Conservation (phyloP, 106 monocot genomes). For the Phalaenopsis aphrodite region DNA sequence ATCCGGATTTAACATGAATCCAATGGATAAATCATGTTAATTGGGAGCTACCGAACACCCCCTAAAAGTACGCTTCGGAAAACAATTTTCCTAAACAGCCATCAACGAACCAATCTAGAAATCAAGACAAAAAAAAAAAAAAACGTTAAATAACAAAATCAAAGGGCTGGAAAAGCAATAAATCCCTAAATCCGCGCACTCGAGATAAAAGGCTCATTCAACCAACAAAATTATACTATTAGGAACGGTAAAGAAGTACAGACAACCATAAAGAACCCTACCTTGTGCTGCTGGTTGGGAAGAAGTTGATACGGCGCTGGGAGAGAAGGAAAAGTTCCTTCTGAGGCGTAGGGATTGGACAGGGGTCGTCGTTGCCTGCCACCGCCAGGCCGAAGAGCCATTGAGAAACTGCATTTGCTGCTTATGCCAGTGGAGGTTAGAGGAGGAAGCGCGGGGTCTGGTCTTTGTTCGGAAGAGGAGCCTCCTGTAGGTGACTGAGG, state of each 20-base stretch:
- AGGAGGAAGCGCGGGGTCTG: conserved; percentile 20
- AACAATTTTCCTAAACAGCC: neutral
- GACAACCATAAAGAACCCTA: neutral
- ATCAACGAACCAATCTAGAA: neutral
- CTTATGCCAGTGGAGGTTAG: conserved; percentile 9
- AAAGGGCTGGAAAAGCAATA: no score
- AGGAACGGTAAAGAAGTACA: neutral
- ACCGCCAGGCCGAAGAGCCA: conserved; percentile 12
- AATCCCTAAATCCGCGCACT: no score
- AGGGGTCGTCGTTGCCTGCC: conserved; percentile 14
- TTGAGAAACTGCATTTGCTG: conserved; percentile 19
- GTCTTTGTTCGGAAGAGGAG: conserved; percentile 19
- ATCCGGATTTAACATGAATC: no score
- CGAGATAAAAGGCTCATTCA: neutral
- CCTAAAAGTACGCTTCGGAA: neutral
- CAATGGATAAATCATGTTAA: no score
- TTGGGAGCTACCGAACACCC: no score
- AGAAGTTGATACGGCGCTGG: conserved; percentile 67
- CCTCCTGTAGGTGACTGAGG: conserved; percentile 38
- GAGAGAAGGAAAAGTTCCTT: conserved; percentile 37
- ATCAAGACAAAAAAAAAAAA: no score
- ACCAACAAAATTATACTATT: neutral
- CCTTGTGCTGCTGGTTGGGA: conserved; percentile 12
- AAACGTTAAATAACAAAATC: no score
- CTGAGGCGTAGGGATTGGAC: conserved; percentile 3